Conservation (phyloP, 1,284 basidiomycete genomes). For the Phellopilus nigrolimitatus region DNA sequence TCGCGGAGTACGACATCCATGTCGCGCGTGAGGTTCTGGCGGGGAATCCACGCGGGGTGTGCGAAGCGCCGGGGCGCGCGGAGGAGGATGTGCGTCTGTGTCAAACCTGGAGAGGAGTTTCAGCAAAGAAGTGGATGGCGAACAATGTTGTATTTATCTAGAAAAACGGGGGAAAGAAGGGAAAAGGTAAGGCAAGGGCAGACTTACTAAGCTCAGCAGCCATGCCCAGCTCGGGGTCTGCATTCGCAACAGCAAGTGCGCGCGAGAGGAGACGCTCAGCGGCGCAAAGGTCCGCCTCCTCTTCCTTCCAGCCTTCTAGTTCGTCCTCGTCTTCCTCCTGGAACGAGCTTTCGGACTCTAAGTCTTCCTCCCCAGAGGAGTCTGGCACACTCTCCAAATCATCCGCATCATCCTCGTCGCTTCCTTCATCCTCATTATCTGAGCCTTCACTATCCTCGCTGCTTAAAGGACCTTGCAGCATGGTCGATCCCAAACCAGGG, state of each 20-base stretch:
- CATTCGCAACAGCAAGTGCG: constrained; percentile 49
- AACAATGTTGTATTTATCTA: too few relatives aligned
- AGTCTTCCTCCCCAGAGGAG: constrained; percentile 24
- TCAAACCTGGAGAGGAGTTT: constrained; percentile 51
- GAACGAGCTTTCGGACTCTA: constrained; percentile 24
- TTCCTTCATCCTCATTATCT: constrained; percentile 21
- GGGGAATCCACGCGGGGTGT: constrained; percentile 70
- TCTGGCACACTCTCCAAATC: constrained; percentile 23
- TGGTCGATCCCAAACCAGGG: too few relatives aligned
- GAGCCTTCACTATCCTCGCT: constrained; percentile 20
- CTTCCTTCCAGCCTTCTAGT: background rate
- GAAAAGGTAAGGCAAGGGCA: too few relatives aligned
- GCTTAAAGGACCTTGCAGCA: too few relatives aligned
- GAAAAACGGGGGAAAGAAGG: background rate
- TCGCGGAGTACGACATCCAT: constrained; percentile 38
- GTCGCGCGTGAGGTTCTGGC: constrained; percentile 46
- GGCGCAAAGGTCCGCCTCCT: constrained; percentile 25
- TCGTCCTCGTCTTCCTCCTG: constrained; percentile 25
- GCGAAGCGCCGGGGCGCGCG: constrained; percentile 65
- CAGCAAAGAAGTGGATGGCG: too few relatives aligned
- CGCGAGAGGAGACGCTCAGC: constrained; percentile 60
- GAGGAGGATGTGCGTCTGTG: constrained; percentile 64
- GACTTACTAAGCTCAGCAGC: constrained; percentile 57
- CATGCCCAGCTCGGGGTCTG: constrained; percentile 55
- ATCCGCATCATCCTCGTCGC: constrained; percentile 23